Percentiles rank a stretch among this genome's conserved stretches.
Conservation (phyloP, 345 rosid genomes). For the Toxicodendron radicans region DNA sequence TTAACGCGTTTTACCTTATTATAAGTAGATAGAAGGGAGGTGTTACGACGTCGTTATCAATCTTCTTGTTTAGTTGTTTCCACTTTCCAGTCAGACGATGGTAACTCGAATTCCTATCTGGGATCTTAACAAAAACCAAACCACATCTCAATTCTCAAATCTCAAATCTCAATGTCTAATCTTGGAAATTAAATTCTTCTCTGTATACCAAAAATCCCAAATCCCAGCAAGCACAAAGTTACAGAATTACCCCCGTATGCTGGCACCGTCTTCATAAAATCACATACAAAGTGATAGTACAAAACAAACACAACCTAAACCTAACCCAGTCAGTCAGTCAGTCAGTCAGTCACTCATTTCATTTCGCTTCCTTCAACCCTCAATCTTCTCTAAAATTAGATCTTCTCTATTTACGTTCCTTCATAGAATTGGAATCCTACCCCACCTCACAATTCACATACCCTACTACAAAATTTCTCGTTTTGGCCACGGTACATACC, state of each 20-base stretch:
- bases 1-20: no score
- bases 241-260: background rate
- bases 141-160: no score
- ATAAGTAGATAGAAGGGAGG: no score
- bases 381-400: background rate
- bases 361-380: no score
- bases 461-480: background rate
- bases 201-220: background rate
- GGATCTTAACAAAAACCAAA: no score
- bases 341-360: no score
- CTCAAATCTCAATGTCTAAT: no score
- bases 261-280: background rate
- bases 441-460: background rate
- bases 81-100: no score
- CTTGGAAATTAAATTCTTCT: no score
- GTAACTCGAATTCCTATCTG: no score
- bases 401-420: background rate
- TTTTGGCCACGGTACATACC: background rate
- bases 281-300: background rate
- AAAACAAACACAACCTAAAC: background rate
- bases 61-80: no score
- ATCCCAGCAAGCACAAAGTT: background rate
- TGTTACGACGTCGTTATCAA: no score
- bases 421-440: background rate
- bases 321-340: background rate